Conservation (phyloP, 78 protist genomes). For the Dictyostelium capitatum region DNA sequence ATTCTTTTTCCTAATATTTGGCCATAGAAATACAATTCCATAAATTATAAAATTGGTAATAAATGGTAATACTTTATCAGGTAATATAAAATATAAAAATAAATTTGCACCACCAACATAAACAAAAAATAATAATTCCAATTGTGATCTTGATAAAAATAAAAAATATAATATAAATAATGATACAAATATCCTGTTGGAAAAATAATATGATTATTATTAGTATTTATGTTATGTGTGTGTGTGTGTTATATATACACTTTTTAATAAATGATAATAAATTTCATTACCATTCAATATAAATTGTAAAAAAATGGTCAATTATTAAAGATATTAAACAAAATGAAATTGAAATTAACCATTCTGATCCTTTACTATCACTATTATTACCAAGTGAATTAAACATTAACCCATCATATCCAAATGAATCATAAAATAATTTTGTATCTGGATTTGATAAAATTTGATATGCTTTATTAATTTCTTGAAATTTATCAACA, state of each 20-base stretch:
- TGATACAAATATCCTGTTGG: slow-evolving; percentile 77
- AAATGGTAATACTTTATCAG: slow-evolving; percentile 41
- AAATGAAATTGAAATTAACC: slow-evolving; percentile 50
- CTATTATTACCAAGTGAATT: slow-evolving; percentile 23
- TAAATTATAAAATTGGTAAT: slow-evolving; percentile 46
- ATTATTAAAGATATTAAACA: slow-evolving; percentile 28
- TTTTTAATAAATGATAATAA: too few species aligned
- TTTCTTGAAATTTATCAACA: slow-evolving; percentile 65
- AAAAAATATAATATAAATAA: slow-evolving; percentile 59
- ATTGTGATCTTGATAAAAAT: slow-evolving; percentile 25
- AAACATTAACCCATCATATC: slow-evolving; percentile 72
- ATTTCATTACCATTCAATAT: slow-evolving; percentile 50
- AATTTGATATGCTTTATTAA: slow-evolving; percentile 76
- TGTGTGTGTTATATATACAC: not conserved
- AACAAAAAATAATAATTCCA: slow-evolving; percentile 41
- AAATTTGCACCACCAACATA: slow-evolving; percentile 36
- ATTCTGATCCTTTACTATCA: slow-evolving; percentile 38
- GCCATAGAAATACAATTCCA: slow-evolving; percentile 68
- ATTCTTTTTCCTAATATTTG: slow-evolving; percentile 65
- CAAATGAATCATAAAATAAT: slow-evolving; percentile 65
- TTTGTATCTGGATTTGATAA: slow-evolving; percentile 61
- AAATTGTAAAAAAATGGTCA: slow-evolving; percentile 46
- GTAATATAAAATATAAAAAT: slow-evolving; percentile 62
- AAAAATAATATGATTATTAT: too few species aligned
- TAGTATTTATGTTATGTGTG: not conserved